These are phyloP conservation scores for Leccinum ochraceum DNA, from an alignment of 768 basidiomycete species.

Conservation along the genomic window DNA sequence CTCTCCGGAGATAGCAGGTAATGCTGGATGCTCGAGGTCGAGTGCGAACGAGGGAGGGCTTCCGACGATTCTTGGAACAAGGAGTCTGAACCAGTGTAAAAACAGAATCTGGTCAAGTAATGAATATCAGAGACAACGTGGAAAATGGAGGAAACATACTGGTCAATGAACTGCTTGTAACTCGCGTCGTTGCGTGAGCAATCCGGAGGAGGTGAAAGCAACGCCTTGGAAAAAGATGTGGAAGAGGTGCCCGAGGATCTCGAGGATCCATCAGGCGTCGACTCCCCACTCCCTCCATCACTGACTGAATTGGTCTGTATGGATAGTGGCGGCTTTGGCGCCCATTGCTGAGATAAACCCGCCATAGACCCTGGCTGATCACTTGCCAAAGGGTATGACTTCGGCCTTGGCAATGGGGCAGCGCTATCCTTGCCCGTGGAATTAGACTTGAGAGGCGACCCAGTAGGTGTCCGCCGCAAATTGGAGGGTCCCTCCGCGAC, in stretches of 20 bases:
- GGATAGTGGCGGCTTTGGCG: conserved; percentile 13
- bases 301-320: conserved; percentile 14
- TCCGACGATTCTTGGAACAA: conserved; percentile 31
- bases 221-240: conserved; percentile 33
- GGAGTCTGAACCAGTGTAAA: conserved; percentile 65
- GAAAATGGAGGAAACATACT: conserved; percentile 43
- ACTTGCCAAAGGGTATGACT: conserved; percentile 38
- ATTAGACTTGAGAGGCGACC: conserved; percentile 39
- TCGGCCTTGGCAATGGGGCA: conserved; percentile 30
- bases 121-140: conserved; percentile 3
- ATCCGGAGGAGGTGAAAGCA: conserved; percentile 24
- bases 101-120: conserved; percentile 61
- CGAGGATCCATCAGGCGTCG: conserved; percentile 51
- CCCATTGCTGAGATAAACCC: conserved; percentile 13
- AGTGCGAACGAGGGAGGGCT: conserved; percentile 42
- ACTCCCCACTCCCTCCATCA: conserved; percentile 34
- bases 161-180: conserved; percentile 65
- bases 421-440: conserved; percentile 24
- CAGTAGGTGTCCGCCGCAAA: conserved; percentile 50
- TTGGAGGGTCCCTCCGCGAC: conserved; percentile 30
- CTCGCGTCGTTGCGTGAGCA: conserved; percentile 35
- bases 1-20: conserved; percentile 39
- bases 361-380: conserved; percentile 1
- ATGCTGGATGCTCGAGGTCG: conserved; percentile 57
- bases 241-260: conserved; percentile 47